These are phyloP conservation scores for Biancaea sappan DNA, from an alignment of 306 rosid genomes.

Conservation along the genomic window DNA sequence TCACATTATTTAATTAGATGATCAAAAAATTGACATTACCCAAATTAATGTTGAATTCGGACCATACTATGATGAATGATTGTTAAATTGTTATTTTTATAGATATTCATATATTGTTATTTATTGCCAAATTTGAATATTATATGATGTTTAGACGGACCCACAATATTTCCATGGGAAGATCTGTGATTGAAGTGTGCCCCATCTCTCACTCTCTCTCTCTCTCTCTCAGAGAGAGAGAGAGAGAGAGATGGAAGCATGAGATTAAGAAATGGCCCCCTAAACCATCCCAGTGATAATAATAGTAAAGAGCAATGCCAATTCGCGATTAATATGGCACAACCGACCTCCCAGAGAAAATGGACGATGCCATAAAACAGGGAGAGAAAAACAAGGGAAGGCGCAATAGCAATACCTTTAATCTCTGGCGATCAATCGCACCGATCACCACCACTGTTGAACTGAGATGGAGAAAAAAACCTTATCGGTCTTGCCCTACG, in stretches of 20 bases:
- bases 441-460: not conserved
- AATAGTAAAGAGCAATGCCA: not conserved
- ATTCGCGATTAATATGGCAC: not conserved
- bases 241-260: not conserved
- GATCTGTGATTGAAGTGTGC: no score
- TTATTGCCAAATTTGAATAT: no score
- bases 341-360: not conserved
- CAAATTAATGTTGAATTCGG: no score
- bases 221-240: no score
- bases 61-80: no score
- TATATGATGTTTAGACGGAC: no score
- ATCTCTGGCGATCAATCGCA: conserved; percentile 19
- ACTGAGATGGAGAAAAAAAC: conserved; percentile 51
- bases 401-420: not conserved
- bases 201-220: no score
- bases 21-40: no score
- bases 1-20: no score
- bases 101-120: no score
- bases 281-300: not conserved
- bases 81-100: no score
- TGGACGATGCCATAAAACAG: not conserved
- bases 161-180: no score
- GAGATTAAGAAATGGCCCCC: not conserved
- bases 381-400: not conserved
- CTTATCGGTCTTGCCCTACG: conserved; percentile 62